phyloP scores from a whole-genome alignment of 345 rosid genomes.

The Populus ilicifolia region DNA sequence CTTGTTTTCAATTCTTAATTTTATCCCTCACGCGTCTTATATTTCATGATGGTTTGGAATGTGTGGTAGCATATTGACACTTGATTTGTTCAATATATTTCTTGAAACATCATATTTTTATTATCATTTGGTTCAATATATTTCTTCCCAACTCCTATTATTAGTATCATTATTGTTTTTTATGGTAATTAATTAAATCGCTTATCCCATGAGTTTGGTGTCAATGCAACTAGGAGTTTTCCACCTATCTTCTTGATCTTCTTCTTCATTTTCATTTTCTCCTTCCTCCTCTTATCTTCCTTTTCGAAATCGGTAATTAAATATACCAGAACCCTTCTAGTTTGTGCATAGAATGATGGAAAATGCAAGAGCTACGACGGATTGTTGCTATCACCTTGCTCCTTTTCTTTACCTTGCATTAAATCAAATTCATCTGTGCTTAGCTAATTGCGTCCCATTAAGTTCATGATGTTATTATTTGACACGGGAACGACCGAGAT shows the following conservation, averaged over 20 bases:
- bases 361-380: background rate
- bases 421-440: background rate
- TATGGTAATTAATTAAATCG: background rate
- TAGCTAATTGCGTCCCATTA: background rate
- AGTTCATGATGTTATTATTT: too few relatives aligned
- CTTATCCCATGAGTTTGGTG: background rate
- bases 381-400: background rate
- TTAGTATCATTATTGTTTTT: background rate
- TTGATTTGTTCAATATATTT: background rate
- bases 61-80: background rate
- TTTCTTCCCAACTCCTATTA: background rate
- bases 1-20: background rate
- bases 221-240: background rate
- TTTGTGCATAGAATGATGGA: background rate
- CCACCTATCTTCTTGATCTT: background rate
- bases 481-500: background rate
- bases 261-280: too few relatives aligned
- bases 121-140: too few relatives aligned
- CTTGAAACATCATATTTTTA: background rate
- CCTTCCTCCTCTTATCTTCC: background rate
- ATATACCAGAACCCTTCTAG: background rate
- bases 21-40: background rate
- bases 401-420: background rate
- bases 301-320: background rate
- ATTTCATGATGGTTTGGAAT: background rate